Evolutionary conservation across 2,329 filamentous ascomycete species (phyloP).

Genomic region (Leptographium radiaticola): DNA sequence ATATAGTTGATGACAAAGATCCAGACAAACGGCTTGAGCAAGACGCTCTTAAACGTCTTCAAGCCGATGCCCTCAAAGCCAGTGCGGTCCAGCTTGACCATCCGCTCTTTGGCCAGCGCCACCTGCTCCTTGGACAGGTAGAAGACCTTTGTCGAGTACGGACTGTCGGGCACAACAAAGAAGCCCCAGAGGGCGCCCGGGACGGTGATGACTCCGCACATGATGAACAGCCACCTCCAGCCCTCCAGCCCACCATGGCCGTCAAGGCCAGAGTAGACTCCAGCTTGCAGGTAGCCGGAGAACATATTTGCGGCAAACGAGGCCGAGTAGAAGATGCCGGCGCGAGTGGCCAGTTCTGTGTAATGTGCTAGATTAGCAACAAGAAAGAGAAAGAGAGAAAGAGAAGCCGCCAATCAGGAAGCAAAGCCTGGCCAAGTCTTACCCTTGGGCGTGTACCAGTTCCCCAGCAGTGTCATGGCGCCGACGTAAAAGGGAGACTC

Average conservation of each 20-base stretch:
- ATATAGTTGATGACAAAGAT: slow-evolving; percentile 1
- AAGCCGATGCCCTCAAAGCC: slow-evolving; percentile 10
- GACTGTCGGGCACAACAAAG: slow-evolving; percentile 26
- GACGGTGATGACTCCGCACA: slow-evolving; percentile 24
- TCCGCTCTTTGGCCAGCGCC: not conserved
- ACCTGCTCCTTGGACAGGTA: not conserved
- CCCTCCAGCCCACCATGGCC: slow-evolving; percentile 1
- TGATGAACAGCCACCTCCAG: slow-evolving; percentile 39
- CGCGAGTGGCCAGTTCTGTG: not conserved
- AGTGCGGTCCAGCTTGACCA: slow-evolving; percentile 2
- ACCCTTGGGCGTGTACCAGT: slow-evolving; percentile 8
- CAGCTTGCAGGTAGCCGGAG: slow-evolving; percentile 30
- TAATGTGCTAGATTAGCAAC: no score
- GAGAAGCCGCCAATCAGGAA: not conserved
- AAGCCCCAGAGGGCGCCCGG: slow-evolving; percentile 29
- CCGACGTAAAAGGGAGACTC: slow-evolving; percentile 1
- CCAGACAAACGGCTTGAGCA: not conserved
- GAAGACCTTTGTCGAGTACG: slow-evolving; percentile 7
- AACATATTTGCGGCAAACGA: slow-evolving; percentile 12
- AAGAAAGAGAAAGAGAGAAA: no score
- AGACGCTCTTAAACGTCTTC: slow-evolving; percentile 9
- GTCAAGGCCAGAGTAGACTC: slow-evolving; percentile 28
- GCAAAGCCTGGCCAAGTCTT: not conserved
- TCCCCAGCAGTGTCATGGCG: not conserved
- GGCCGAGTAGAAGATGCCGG: not conserved